Evolutionary conservation across 164 flowering plant species (phyloP).

Genomic region (Saururus chinensis): DNA sequence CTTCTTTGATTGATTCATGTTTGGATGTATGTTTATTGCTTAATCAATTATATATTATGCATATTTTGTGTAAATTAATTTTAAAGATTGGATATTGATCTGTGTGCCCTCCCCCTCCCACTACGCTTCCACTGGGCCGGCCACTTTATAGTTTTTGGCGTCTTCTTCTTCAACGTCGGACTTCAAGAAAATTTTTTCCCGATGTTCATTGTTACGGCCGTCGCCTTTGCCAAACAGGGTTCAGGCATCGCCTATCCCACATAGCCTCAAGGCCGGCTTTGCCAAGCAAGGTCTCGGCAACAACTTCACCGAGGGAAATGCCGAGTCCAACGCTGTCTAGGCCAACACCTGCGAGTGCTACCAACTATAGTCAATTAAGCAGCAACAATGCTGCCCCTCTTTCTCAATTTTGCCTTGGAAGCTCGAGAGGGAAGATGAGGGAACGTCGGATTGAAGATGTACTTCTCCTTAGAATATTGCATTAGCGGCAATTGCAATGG

Average conservation of each 20-base stretch:
- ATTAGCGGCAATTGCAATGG: constrained; percentile 81
- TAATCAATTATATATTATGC: no score
- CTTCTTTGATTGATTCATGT: no score
- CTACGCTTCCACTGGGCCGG: no score
- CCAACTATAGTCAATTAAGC: constrained; percentile 18
- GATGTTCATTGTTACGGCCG: constrained; percentile 51
- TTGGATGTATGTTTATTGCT: no score
- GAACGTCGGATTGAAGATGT: constrained; percentile 56
- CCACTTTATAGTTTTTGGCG: constrained; percentile 91
- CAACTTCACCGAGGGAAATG: constrained; percentile 45
- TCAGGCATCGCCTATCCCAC: constrained; percentile 44
- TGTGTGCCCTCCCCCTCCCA: no score
- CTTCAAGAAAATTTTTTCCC: no score
- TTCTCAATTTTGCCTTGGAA: constrained; percentile 53
- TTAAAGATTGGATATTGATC: no score
- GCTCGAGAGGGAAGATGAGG: constrained; percentile 56
- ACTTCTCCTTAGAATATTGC: constrained; percentile 50
- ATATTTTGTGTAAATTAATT: no score
- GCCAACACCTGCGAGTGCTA: constrained; percentile 12
- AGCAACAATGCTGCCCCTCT: constrained; percentile 22
- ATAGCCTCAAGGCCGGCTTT: constrained; percentile 45
- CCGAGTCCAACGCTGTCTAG: constrained; percentile 54
- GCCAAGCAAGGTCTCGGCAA: constrained; percentile 38
- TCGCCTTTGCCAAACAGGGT: constrained; percentile 41
- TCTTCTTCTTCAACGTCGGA: constrained; percentile 62